A percentile compares a stretch with the other conserved stretches of the same genome.
Evolutionary conservation across 768 basidiomycete species (phyloP).

Genomic region (Suillus americanus): DNA sequence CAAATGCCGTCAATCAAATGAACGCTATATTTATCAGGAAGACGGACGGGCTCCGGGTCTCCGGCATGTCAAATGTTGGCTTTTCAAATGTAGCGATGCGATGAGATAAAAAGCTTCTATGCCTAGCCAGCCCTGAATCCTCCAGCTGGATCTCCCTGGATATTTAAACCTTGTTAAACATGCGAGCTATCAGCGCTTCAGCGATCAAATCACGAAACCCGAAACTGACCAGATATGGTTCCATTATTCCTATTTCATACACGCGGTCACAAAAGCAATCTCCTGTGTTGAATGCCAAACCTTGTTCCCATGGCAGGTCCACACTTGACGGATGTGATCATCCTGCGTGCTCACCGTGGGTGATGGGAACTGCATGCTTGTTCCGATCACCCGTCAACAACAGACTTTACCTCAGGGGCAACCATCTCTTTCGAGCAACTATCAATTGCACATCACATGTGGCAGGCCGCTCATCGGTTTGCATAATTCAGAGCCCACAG

Average conservation of each 20-base stretch:
- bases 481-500: neutral
- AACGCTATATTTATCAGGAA: neutral
- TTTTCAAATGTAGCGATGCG: neutral
- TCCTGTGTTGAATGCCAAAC: neutral
- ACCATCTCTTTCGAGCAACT: neutral
- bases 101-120: conserved; percentile 1
- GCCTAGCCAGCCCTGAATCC: neutral
- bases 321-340: neutral
- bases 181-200: neutral
- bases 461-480: neutral
- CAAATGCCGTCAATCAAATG: conserved; percentile 3
- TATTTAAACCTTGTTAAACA: neutral
- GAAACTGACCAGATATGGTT: neutral
- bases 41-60: neutral
- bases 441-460: neutral
- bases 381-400: neutral
- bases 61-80: conserved; percentile 1
- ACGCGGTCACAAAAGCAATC: neutral
- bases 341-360: conserved; percentile 1
- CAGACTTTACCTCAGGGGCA: too few species aligned
- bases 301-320: conserved; percentile 6
- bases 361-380: neutral
- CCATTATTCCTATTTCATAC: neutral
- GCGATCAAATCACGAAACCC: conserved; percentile 4
- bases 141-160: neutral